phyloP scores from a whole-genome alignment of 2,329 filamentous ascomycete genomes.

The Coniochaeta sp. region DNA sequence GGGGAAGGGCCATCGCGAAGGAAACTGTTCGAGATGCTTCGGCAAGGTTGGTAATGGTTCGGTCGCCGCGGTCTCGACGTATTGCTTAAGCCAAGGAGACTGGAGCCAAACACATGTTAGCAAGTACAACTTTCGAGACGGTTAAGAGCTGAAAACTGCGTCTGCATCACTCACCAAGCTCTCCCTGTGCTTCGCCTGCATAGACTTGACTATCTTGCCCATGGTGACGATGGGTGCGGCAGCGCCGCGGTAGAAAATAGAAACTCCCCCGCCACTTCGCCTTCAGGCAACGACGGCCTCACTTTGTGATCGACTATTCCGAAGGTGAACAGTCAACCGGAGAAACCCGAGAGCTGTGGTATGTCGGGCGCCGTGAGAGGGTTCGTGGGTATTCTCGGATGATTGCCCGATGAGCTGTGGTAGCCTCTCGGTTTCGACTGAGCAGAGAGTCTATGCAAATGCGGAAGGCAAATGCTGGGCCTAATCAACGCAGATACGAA shows the following conservation, averaged over 20 bases:
- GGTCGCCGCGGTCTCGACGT: constrained; percentile 63
- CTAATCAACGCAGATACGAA: too few relatives aligned
- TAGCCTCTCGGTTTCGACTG: not conserved
- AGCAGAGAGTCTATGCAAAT: not conserved
- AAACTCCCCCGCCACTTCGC: constrained; percentile 53
- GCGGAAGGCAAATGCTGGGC: too few relatives aligned
- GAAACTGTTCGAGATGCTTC: constrained; percentile 69
- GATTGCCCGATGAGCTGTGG: not conserved
- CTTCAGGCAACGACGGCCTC: constrained; percentile 32
- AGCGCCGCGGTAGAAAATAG: constrained; percentile 42
- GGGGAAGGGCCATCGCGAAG: constrained; percentile 88
- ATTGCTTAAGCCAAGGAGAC: constrained; percentile 83
- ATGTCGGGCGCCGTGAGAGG: not conserved
- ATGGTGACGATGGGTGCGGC: constrained; percentile 54
- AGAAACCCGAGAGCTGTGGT: not conserved
- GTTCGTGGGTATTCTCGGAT: not conserved
- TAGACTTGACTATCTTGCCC: constrained; percentile 62
- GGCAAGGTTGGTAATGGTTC: constrained; percentile 71
- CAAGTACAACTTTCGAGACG: constrained; percentile 7
- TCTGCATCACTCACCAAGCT: constrained; percentile 49
- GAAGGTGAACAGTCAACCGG: not conserved
- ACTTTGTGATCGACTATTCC: constrained; percentile 5
- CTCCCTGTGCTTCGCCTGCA: constrained; percentile 61
- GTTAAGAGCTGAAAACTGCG: not conserved
- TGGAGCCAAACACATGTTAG: constrained; percentile 33